Evolutionary conservation across 495 filamentous ascomycete genomes (phyloP), one percentile per base, ranked within the genome.

Genomic region (Xylaria grammica): DNA sequence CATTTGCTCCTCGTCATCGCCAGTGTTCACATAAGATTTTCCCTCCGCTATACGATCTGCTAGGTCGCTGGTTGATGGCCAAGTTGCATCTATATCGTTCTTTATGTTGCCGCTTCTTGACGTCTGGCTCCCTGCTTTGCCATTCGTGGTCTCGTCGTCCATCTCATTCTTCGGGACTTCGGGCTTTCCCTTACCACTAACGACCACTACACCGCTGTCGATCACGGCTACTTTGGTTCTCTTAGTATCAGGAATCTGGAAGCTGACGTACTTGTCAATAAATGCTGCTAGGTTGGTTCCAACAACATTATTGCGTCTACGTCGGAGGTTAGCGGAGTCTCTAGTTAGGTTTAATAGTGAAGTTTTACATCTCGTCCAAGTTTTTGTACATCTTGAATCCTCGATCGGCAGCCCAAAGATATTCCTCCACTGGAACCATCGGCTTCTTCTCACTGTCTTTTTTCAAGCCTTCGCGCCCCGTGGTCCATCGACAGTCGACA

Each of bases 121-220:
- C 46, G 4, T 49, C 22, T 19, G 4, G 10, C n/a, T 19, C 10
- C 22, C 24, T n/a, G 46, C 9, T 49, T 49, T 22, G 3, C 20
- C 46, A 19, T 49, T n/a, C 11, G 8, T 22, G 11, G 34, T 11
- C 34, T 11, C 34, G 11, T 36, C 34, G 6, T 36, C 34, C 11
- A 5, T 36, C 34, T 36, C 34, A 11, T 11, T 36, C 34, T 36
- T 36, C 34, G 34, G 11, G 11, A 6, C 34, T 36, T 11, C 6
- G 34, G 34, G 11, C 34, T 22, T 49, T n/a, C 19, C n/a, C 22
- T 49, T 49, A 3, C 46, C 46, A 26, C 46, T 19, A 22, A 49
- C 46, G 24, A 22, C 24, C n/a, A 49, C 46, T 19, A 49, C 46
- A 10, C 46, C 46, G 46, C 46, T 49, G 22, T 49, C 46, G 46